Evolutionary conservation across 2,329 filamentous ascomycete genomes (phyloP).

Genomic region (Hymenoscyphus infarciens): DNA sequence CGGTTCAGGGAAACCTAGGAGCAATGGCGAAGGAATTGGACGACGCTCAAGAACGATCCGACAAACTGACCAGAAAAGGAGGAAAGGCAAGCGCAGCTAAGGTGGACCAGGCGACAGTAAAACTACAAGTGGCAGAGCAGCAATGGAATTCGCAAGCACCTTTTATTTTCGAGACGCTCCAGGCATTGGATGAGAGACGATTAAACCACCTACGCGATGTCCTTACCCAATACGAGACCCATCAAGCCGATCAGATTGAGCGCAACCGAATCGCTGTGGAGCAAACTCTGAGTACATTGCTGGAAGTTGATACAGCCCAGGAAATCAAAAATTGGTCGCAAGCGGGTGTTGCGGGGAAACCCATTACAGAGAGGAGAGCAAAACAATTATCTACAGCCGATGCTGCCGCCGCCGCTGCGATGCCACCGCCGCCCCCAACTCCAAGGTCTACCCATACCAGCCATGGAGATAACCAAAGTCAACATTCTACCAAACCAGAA

Average conservation of each 20-base stretch:
- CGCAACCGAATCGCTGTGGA: constrained; percentile 71
- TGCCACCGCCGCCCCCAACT: constrained; percentile 30
- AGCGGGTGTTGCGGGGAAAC: constrained; percentile 38
- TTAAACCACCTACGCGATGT: constrained; percentile 87
- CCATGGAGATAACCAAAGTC: constrained; percentile 28
- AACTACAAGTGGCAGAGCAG: constrained; percentile 71
- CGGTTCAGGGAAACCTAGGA: constrained; percentile 76
- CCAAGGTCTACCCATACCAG: constrained; percentile 25
- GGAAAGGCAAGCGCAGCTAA: constrained; percentile 72
- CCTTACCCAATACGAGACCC: constrained; percentile 88
- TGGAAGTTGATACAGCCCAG: constrained; percentile 81
- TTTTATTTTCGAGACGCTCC: constrained; percentile 89
- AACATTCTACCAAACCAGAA: constrained; percentile 24
- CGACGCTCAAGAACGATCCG: constrained; percentile 76
- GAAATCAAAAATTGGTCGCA: constrained; percentile 75
- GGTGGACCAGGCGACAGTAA: constrained; percentile 67
- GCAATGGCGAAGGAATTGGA: constrained; percentile 82
- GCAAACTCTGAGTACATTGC: constrained; percentile 72
- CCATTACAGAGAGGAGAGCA: constrained; percentile 31
- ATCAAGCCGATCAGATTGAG: constrained; percentile 85
- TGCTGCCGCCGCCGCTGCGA: constrained; percentile 14
- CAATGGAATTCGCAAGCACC: constrained; percentile 95
- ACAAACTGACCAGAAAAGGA: constrained; percentile 78
- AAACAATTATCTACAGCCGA: constrained; percentile 31
- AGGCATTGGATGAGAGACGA: constrained; percentile 84